Percentiles rank a stretch among this genome's conserved stretches.
Evolutionary conservation across 257 asterid genomes (phyloP).

Genomic region (Haberlea rhodopensis): DNA sequence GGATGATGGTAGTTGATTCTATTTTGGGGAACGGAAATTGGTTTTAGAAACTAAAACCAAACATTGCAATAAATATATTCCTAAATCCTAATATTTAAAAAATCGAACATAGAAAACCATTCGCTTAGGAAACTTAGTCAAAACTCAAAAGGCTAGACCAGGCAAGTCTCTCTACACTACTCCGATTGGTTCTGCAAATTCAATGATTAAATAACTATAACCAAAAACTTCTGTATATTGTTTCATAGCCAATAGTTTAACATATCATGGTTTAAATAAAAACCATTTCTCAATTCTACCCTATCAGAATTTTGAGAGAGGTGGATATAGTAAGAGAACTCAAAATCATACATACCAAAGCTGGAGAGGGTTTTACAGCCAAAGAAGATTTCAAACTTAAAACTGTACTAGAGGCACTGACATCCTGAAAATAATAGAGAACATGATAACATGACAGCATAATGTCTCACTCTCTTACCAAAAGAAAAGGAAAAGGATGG

Average conservation of each 20-base stretch:
- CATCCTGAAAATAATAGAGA: conserved; percentile 57
- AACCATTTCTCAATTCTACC: conserved; percentile 14
- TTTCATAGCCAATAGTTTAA: conserved; percentile 22
- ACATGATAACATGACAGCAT: conserved; percentile 31
- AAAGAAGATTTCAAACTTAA: conserved; percentile 69
- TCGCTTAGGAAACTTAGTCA: conserved; percentile 11
- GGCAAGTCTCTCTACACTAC: conserved; percentile 10
- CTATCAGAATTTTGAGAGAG: conserved; percentile 16
- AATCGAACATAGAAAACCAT: neutral
- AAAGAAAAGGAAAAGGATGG: conserved; percentile 13
- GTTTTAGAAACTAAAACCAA: neutral
- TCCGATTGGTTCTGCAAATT: conserved; percentile 16
- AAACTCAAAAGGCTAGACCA: conserved; percentile 6
- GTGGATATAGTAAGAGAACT: conserved; percentile 23
- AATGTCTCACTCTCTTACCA: conserved; percentile 28
- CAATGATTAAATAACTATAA: conserved; percentile 9
- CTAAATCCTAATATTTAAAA: neutral
- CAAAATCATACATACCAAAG: conserved; percentile 60
- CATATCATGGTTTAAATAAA: conserved; percentile 11
- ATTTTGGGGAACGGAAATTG: neutral
- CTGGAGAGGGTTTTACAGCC: conserved; percentile 60
- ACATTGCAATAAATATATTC: no score
- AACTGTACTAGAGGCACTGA: conserved; percentile 59
- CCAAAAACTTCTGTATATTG: no score
- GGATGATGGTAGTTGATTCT: no score